A percentile compares a stretch with the other conserved stretches of the same genome.
These are phyloP conservation scores for Gryganskiella cystojenkinii DNA, from an alignment of 192 early-diverging fungal genomes.

Conservation along the genomic window DNA sequence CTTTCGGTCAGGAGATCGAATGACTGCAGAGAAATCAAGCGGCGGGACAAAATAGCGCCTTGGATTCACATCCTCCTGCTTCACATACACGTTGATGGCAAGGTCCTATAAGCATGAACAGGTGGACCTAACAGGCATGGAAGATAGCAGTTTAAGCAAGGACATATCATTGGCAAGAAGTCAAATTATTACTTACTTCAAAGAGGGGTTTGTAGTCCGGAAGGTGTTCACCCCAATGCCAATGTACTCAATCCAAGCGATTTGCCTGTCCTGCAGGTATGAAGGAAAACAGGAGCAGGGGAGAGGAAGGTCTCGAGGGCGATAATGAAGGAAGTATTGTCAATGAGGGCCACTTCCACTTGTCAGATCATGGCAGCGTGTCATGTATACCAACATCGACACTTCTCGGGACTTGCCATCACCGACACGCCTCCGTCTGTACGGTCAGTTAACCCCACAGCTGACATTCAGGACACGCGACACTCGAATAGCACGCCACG, in stretches of 20 bases:
- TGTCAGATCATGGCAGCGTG: too few species aligned
- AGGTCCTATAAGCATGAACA: conserved; percentile 25
- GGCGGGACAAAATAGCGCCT: conserved; percentile 30
- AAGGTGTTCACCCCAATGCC: conserved; percentile 47
- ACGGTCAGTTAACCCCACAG: too few species aligned
- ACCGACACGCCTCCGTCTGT: too few species aligned
- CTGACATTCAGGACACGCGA: too few species aligned
- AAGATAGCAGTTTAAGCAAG: conserved; percentile 13
- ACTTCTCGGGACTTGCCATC: too few species aligned
- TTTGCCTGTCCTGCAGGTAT: conserved; percentile 42
- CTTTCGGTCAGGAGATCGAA: conserved; percentile 15
- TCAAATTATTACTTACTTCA: conserved; percentile 26
- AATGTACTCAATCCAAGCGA: conserved; percentile 42
- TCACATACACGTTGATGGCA: conserved; percentile 41
- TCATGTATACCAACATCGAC: too few species aligned
- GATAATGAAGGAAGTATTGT: conserved; percentile 35
- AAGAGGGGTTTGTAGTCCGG: conserved; percentile 38
- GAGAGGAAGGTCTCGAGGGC: conserved; percentile 26
- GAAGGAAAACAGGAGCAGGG: conserved; percentile 44
- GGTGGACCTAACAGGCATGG: conserved; percentile 18
- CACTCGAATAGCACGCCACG: too few species aligned
- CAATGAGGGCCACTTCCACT: too few species aligned
- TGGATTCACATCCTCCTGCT: conserved; percentile 2
- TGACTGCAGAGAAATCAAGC: conserved; percentile 34
- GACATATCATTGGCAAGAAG: conserved; percentile 6